These are phyloP conservation scores for Monosporascus sp. DNA, from an alignment of 2,329 filamentous ascomycete species.

Conservation along the genomic window DNA sequence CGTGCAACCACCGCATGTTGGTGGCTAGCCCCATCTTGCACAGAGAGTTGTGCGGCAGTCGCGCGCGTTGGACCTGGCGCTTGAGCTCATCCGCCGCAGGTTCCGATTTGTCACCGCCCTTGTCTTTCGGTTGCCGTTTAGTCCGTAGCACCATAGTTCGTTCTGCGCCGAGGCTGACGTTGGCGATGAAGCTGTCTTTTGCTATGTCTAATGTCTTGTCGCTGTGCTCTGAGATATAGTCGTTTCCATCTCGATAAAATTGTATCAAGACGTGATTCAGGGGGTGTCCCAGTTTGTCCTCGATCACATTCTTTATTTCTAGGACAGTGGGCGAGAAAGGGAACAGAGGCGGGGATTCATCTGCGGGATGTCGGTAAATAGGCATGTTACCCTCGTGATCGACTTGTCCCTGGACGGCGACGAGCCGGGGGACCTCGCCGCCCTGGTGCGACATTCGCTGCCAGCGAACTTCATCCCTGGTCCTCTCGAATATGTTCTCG, in stretches of 20 bases:
- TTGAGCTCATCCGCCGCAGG: slow-evolving; percentile 23
- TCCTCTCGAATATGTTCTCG: slow-evolving; percentile 60
- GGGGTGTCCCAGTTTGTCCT: slow-evolving; percentile 68
- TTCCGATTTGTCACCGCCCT: slow-evolving; percentile 12
- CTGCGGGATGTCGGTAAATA: slow-evolving; percentile 90
- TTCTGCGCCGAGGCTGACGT: slow-evolving; percentile 88
- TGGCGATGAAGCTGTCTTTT: slow-evolving; percentile 77
- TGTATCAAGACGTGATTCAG: slow-evolving; percentile 94
- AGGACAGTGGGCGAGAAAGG: slow-evolving; percentile 72
- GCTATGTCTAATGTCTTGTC: slow-evolving; percentile 95
- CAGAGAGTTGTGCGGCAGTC: slow-evolving; percentile 82
- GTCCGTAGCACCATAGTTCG: slow-evolving; percentile 85
- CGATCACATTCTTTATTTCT: slow-evolving; percentile 62
- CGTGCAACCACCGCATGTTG: slow-evolving; percentile 85
- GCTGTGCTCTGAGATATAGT: slow-evolving; percentile 94
- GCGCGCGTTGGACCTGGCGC: slow-evolving; percentile 61
- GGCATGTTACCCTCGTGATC: slow-evolving; percentile 68
- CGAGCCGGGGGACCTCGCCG: slow-evolving; percentile 84
- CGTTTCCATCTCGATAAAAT: slow-evolving; percentile 79
- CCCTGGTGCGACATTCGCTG: slow-evolving; percentile 89
- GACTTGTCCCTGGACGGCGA: slow-evolving; percentile 79
- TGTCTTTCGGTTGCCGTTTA: slow-evolving; percentile 50
- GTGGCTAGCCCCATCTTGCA: slow-evolving; percentile 76
- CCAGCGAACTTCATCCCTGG: slow-evolving; percentile 77
- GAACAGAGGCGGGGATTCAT: slow-evolving; percentile 74